Base-by-base conservation (phyloP, 2,329 filamentous ascomycete species). In the Hortaea sp. region DNA sequence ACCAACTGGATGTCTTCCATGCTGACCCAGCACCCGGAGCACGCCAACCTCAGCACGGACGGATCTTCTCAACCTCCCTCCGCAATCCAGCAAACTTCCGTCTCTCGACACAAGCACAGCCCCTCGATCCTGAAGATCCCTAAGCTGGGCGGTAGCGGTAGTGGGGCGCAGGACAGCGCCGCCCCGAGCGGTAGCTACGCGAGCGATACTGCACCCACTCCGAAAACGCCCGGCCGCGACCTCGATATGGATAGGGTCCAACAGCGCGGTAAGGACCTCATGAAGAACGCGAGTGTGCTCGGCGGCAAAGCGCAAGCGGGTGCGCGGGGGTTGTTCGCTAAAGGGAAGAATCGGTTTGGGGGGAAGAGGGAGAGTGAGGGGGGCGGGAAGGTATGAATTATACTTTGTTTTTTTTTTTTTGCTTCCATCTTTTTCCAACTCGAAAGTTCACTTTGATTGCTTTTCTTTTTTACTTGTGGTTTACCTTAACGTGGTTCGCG, bases 321-420 rank as follows among this genome's bases (percentile, higher is more conserved):
- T 48, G 88, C 89, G 42, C 95, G 95, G 71, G 90, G 89, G 44
- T 68, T 95, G 53, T 82, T 95, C 65, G 88, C 85, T 54, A 94
- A 94, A 70, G 87, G 89, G 56, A 90, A 85, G 69, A 90, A 78
- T 69, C 90, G 87, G 67, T 81, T 95, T 60, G 59, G 53, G 48
- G 45, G 51, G 43, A 72, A 73, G 64, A 73, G 76, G 52, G 77
- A 75, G 63, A 78, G 77, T 53, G 79, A 81, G 51, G 67, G 67
- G 44, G 67, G 67, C 62, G 86, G 92, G 68, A 94, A 94, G 86
- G 85, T 89, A 85, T 88, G 87, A 81, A 10, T 35, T 48, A 35
- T 39, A 11, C 38, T 44, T 41, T 47, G 20, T 45, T 45, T 28
- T 13, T 29, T 39, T 27, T 42, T 20, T 20, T 20, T 20, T 20